Percentiles rank a stretch among this genome's conserved stretches.
Evolutionary conservation across 2,329 filamentous ascomycete genomes (phyloP).

Genomic region (Dactylellina drechsleri): DNA sequence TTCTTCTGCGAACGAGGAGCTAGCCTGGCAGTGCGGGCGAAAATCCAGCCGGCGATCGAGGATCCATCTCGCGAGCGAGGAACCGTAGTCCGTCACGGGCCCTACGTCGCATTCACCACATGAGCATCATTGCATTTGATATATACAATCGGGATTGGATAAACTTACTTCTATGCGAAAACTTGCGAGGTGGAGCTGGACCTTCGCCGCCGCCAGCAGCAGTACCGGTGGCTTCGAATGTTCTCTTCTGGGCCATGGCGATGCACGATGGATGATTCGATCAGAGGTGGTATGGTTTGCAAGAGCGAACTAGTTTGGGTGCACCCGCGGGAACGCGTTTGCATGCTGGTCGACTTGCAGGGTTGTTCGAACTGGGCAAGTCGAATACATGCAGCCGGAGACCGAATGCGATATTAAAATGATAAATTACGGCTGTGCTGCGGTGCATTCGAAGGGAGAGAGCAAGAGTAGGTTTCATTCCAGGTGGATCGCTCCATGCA

Average conservation of each 20-base stretch:
- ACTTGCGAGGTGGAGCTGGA: constrained; percentile 43
- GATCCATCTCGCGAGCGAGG: constrained; percentile 91
- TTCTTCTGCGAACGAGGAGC: constrained; percentile 50
- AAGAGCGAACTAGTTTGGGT: too few relatives aligned
- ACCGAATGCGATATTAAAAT: too few relatives aligned
- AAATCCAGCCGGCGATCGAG: constrained; percentile 81
- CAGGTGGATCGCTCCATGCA: constrained; percentile 11
- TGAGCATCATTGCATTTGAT: background rate
- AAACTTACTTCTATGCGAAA: constrained; percentile 49
- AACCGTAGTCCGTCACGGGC: constrained; percentile 91
- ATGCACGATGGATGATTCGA: background rate
- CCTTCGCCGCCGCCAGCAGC: constrained; percentile 24
- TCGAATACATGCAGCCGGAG: too few relatives aligned
- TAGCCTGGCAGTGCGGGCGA: constrained; percentile 74
- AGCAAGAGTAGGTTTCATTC: constrained; percentile 7
- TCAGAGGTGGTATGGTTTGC: background rate
- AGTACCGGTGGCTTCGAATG: constrained; percentile 37
- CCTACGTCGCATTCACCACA: constrained; percentile 66
- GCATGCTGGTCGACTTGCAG: background rate
- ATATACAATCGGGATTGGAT: background rate
- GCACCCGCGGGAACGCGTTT: too few relatives aligned
- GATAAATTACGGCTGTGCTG: too few relatives aligned
- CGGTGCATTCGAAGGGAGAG: background rate
- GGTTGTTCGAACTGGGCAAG: too few relatives aligned
- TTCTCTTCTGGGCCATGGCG: constrained; percentile 50